Evolutionary conservation across 176 grass and related monocot species (phyloP), one percentile per base, ranked within the genome.

Genomic region (Eleusine coracana): DNA sequence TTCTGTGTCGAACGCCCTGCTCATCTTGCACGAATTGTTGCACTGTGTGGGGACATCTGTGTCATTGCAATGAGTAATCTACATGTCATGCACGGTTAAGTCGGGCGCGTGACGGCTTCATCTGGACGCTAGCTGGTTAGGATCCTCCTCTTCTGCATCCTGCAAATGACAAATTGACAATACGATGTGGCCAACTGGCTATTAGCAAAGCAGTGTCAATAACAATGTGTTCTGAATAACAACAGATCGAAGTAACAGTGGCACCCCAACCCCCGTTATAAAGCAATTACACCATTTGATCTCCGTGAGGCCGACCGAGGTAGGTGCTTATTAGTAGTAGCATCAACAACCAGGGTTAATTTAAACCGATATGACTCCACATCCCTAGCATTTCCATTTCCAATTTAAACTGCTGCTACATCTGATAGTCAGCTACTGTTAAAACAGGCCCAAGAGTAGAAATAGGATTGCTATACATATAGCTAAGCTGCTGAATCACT

Each of bases 1-100:
- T 66, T 29, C 58, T 27, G 58, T 82, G 69, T 2, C 40, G 16
- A 74, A 27, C 38, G 80, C 42, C 42, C 34, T 65, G 80, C 11
- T 74, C 70, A 44, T 34, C 50, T 63, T 58, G 69, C 70, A 82
- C 79, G 79, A 70, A 59, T 71, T 81, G 79, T 71, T 81, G 79
- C 38, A n/a, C 37, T 31, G 66, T 3, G 37, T 7, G 79, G 37
- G 51, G 66, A 44, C 79, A 81, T 18, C 27, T 58, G 49, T 58
- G 78, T 27, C 65, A 11, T 15, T 2, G 66, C 17, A 70, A 70
- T 70, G 79, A 59, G 50, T 29, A 63, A n/a, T 59, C 18, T 55
- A 39, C 44, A 45, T 39, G 73, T 5, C 72, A n/a, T 20, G 52
- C 73, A 16, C 73, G 38, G 18, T 20, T 79, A 42, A 42, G 10